Evolutionary conservation across 2,329 filamentous ascomycete genomes (phyloP).

Genomic region (Arthrobotrys musiformis): DNA sequence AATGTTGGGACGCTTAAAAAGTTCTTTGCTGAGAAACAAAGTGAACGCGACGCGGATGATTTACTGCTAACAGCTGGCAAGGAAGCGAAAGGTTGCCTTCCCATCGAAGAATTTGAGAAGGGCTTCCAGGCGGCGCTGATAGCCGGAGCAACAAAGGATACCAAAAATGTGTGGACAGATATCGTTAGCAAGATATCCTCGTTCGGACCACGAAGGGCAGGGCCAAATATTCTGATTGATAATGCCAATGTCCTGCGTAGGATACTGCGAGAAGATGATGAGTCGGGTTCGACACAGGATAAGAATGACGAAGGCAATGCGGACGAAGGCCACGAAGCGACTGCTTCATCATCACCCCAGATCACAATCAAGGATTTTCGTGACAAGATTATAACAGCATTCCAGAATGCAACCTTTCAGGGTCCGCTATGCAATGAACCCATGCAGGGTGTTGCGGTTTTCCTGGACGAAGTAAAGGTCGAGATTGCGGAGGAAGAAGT

Average conservation of each 20-base stretch:
- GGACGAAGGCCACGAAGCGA: conserved; percentile 57
- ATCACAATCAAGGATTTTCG: conserved; percentile 73
- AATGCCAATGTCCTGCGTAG: conserved; percentile 65
- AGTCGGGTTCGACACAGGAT: conserved; percentile 54
- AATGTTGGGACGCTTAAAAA: conserved; percentile 81
- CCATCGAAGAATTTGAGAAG: conserved; percentile 78
- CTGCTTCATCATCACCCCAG: conserved; percentile 61
- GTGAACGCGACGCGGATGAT: conserved; percentile 67
- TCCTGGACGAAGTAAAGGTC: conserved; percentile 81
- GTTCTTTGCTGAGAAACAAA: conserved; percentile 77
- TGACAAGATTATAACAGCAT: conserved; percentile 92
- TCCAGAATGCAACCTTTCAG: conserved; percentile 89
- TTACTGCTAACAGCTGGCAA: conserved; percentile 64
- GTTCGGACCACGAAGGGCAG: conserved; percentile 85
- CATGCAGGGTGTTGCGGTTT: conserved; percentile 89
- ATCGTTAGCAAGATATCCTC: conserved; percentile 83
- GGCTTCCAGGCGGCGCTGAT: conserved; percentile 74
- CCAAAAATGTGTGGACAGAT: conserved; percentile 80
- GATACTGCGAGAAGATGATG: conserved; percentile 67
- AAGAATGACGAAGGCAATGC: conserved; percentile 58
- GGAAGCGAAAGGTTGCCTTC: conserved; percentile 72
- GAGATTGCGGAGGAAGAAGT: conserved; percentile 68
- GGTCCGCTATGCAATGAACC: conserved; percentile 93
- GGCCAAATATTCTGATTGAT: conserved; percentile 90
- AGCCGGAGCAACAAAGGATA: conserved; percentile 74